A percentile compares a stretch with the other conserved stretches of the same genome.
These are phyloP conservation scores for Cyberlindnera xylosilytica DNA, from an alignment of 805 yeast species.

Conservation along the genomic window DNA sequence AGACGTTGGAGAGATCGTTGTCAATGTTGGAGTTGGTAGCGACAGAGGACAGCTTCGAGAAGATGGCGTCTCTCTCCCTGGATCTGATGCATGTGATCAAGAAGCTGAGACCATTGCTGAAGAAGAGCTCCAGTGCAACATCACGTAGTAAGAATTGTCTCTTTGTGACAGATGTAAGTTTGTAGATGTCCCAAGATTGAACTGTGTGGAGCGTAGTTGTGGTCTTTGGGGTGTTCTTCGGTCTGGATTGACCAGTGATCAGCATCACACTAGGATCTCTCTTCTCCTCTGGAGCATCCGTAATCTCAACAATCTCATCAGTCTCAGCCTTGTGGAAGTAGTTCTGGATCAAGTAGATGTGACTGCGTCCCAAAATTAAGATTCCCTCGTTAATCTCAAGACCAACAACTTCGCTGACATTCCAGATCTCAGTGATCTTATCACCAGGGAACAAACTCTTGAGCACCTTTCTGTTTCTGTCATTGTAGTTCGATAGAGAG, in stretches of 20 bases:
- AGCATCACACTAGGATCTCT: conserved; percentile 70
- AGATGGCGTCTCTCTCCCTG: conserved; percentile 53
- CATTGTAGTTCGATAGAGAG: conserved; percentile 41
- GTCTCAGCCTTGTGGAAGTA: conserved; percentile 53
- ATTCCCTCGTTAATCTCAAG: conserved; percentile 75
- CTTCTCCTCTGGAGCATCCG: conserved; percentile 57
- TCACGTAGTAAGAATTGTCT: conserved; percentile 76
- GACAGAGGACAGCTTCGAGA: conserved; percentile 43
- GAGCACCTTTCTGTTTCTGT: conserved; percentile 70
- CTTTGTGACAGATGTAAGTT: conserved; percentile 63
- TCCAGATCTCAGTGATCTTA: conserved; percentile 67
- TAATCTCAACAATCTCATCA: conserved; percentile 59
- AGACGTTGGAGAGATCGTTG: conserved; percentile 49
- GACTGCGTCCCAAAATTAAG: conserved; percentile 61
- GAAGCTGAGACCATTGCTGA: conserved; percentile 67
- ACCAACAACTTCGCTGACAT: conserved; percentile 72
- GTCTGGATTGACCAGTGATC: conserved; percentile 47
- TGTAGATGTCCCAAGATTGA: conserved; percentile 57
- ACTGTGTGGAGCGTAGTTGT: conserved; percentile 41
- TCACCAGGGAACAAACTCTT: conserved; percentile 70
- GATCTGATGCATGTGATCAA: conserved; percentile 61
- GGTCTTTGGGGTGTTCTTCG: conserved; percentile 14
- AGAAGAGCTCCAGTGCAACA: conserved; percentile 76
- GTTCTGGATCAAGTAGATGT: conserved; percentile 66
- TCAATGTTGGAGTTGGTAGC: conserved; percentile 53